Evolutionary conservation across 2,329 filamentous ascomycete genomes (phyloP).

Genomic region (Microdochium bolleyi): DNA sequence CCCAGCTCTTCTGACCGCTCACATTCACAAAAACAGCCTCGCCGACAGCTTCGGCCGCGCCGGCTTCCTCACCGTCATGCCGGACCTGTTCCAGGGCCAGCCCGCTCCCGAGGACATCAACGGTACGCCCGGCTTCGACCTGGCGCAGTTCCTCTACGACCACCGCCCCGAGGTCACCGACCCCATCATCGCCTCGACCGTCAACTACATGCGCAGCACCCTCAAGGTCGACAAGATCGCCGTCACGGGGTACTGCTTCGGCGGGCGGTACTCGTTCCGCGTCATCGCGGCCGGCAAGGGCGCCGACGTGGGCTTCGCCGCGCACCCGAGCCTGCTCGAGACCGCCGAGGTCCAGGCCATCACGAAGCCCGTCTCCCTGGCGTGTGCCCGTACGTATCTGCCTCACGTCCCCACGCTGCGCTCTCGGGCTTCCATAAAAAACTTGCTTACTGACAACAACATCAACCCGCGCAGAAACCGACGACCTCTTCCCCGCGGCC

Average conservation of each 20-base stretch:
- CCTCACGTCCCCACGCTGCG: neutral
- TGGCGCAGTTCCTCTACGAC: slow-evolving; percentile 17
- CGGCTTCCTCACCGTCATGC: slow-evolving; percentile 22
- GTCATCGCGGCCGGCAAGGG: slow-evolving; percentile 41
- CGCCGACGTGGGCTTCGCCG: slow-evolving; percentile 52
- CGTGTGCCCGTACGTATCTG: slow-evolving; percentile 45
- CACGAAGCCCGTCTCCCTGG: slow-evolving; percentile 48
- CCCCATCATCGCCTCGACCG: slow-evolving; percentile 34
- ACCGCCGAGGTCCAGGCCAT: slow-evolving; percentile 51
- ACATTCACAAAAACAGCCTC: slow-evolving; percentile 10
- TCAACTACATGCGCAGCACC: slow-evolving; percentile 36
- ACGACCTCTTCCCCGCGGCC: slow-evolving; percentile 47
- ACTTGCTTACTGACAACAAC: slow-evolving; percentile 1
- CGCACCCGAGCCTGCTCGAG: slow-evolving; percentile 56
- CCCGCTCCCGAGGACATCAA: slow-evolving; percentile 21
- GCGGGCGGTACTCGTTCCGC: slow-evolving; percentile 48
- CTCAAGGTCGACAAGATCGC: slow-evolving; percentile 45
- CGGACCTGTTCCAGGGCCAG: slow-evolving; percentile 23
- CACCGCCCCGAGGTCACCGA: slow-evolving; percentile 34
- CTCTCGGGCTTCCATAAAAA: slow-evolving; percentile 1
- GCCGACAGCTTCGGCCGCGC: slow-evolving; percentile 27
- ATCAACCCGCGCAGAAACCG: slow-evolving; percentile 40
- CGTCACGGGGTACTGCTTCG: slow-evolving; percentile 58
- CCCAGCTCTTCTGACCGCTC: neutral
- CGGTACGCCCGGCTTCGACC: slow-evolving; percentile 14